Percentiles rank a stretch among this genome's conserved stretches.
These are phyloP conservation scores for Marsdenia floribunda DNA, from an alignment of 257 asterid species.

Conservation along the genomic window DNA sequence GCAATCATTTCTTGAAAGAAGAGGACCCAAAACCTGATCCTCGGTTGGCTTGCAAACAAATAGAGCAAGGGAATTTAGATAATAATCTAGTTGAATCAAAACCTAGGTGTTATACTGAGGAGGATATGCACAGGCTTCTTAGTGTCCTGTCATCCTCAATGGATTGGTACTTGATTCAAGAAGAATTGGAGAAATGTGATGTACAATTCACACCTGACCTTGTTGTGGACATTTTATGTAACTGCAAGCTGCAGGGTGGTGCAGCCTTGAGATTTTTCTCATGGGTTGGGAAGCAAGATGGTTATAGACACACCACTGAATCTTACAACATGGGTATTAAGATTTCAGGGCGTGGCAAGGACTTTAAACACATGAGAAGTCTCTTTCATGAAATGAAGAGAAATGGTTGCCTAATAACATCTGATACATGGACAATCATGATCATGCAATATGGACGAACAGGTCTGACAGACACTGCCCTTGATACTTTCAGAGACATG, in stretches of 20 bases:
- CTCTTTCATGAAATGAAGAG: constrained; percentile 73
- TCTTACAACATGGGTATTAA: constrained; percentile 77
- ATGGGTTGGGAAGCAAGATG: constrained; percentile 58
- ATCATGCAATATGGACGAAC: constrained; percentile 82
- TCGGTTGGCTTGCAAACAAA: constrained; percentile 19
- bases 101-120: constrained; percentile 18
- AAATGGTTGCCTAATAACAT: constrained; percentile 44
- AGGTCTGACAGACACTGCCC: constrained; percentile 69
- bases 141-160: constrained; percentile 43
- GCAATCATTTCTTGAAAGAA: constrained; percentile 16
- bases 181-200: constrained; percentile 43
- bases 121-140: constrained; percentile 33
- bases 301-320: constrained; percentile 47
- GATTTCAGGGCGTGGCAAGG: constrained; percentile 76
- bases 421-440: constrained; percentile 90
- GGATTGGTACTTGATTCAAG: constrained; percentile 57
- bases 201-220: constrained; percentile 45
- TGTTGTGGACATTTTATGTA: constrained; percentile 49
- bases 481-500: constrained; percentile 63
- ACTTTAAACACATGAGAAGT: constrained; percentile 69
- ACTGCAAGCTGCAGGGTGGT: constrained; percentile 37
- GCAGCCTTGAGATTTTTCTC: constrained; percentile 58
- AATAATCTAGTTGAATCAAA: constrained; percentile 15
- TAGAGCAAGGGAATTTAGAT: constrained; percentile 18
- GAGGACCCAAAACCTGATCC: constrained; percentile 15